A percentile compares a stretch with the other conserved stretches of the same genome.
phyloP scores from a whole-genome alignment of 148 eudicot species.

The Dysphania ambrosioides region DNA sequence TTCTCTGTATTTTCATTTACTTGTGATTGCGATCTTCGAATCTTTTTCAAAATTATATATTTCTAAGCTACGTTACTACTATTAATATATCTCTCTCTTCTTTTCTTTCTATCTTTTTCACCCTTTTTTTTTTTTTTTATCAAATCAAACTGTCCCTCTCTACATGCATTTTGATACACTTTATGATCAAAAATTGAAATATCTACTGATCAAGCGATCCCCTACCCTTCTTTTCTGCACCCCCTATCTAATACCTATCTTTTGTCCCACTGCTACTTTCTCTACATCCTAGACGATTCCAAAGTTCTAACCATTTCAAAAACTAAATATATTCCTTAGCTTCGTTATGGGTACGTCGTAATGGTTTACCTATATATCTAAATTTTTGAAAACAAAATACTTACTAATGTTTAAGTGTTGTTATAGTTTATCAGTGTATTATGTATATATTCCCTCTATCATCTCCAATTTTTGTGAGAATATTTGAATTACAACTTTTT shows the following conservation, averaged over 20 bases:
- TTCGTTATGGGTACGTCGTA: too few species aligned
- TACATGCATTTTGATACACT: constrained; percentile 25
- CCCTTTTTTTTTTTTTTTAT: constrained; percentile 18
- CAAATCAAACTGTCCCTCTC: constrained; percentile 37
- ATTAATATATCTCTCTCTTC: not conserved
- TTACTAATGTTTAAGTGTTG: too few species aligned
- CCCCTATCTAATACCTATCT: constrained; percentile 7
- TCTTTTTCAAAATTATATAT: constrained; percentile 31
- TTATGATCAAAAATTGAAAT: constrained; percentile 29
- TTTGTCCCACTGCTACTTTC: constrained; percentile 25
- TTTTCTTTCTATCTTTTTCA: constrained; percentile 8
- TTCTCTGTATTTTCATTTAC: constrained; percentile 11
- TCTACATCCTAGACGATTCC: constrained; percentile 25
- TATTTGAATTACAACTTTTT: too few species aligned
- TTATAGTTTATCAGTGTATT: too few species aligned
- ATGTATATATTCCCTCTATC: too few species aligned
- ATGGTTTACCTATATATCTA: too few species aligned
- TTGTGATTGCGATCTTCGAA: constrained; percentile 35
- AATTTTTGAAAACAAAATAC: too few species aligned
- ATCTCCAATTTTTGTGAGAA: too few species aligned
- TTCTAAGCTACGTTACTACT: too few species aligned
- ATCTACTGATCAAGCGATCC: constrained; percentile 13
- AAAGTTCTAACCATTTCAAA: constrained; percentile 1
- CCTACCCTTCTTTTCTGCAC: constrained; percentile 32
- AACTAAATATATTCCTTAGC: too few species aligned